phyloP scores from a whole-genome alignment of 2,329 filamentous ascomycete genomes.

The Claviceps sp. region DNA sequence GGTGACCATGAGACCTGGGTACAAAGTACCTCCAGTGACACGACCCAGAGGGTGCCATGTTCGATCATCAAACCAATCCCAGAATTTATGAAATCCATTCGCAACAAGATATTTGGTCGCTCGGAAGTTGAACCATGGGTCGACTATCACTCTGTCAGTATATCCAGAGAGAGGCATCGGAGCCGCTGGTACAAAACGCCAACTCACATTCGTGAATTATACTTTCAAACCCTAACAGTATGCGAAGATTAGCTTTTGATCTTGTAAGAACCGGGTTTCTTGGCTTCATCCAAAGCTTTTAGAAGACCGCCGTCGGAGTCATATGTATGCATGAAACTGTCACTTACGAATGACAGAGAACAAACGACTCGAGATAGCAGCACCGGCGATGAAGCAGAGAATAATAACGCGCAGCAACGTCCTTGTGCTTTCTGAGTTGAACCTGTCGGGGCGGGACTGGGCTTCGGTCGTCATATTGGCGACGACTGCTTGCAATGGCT shows the following conservation, averaged over 20 bases:
- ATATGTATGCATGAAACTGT: constrained; percentile 3
- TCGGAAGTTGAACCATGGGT: constrained; percentile 99
- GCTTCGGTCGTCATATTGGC: constrained; percentile 31
- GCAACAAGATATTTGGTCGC: constrained; percentile 95
- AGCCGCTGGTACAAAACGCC: neutral
- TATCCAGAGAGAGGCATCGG: neutral
- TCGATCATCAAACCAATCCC: constrained; percentile 99
- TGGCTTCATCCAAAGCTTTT: neutral
- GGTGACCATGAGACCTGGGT: constrained; percentile 97
- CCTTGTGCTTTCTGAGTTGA: constrained; percentile 69
- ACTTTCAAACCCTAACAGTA: constrained; percentile 70
- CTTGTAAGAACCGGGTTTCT: neutral
- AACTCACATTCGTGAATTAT: constrained; percentile 98
- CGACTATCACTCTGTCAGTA: constrained; percentile 48
- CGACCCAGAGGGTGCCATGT: constrained; percentile 98
- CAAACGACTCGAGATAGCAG: constrained; percentile 81
- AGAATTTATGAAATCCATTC: constrained; percentile 97
- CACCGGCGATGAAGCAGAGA: constrained; percentile 78
- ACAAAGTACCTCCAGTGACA: constrained; percentile 97
- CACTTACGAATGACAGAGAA: constrained; percentile 94
- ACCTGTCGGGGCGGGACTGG: constrained; percentile 54
- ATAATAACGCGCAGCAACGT: constrained; percentile 82
- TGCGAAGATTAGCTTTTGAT: constrained; percentile 17
- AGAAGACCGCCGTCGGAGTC: neutral
- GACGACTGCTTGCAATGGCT: constrained; percentile 18